These are phyloP conservation scores for Podospora sp. DNA, from an alignment of 495 filamentous ascomycete species.

Conservation along the genomic window DNA sequence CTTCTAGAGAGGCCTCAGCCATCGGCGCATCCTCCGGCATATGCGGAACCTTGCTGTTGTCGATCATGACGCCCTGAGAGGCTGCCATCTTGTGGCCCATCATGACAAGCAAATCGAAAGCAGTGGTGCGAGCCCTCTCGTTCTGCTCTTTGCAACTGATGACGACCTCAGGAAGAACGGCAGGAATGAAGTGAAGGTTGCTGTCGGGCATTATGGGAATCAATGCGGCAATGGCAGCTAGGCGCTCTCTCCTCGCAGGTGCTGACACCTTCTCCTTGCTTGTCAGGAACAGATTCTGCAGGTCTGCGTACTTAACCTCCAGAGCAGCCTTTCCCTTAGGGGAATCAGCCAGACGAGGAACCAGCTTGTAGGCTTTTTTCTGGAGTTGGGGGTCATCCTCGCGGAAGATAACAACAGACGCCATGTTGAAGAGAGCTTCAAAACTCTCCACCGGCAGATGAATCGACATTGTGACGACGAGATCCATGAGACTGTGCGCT, in stretches of 20 bases:
- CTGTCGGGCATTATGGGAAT: conserved; percentile 72
- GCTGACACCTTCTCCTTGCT: conserved; percentile 80
- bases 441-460: conserved; percentile 87
- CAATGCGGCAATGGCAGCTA: conserved; percentile 77
- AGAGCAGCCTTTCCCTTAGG: conserved; percentile 72
- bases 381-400: conserved; percentile 88
- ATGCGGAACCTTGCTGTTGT: conserved; percentile 80
- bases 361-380: conserved; percentile 98
- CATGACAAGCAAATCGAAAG: conserved; percentile 86
- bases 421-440: conserved; percentile 76
- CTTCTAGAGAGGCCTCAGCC: conserved; percentile 78
- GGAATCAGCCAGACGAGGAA: conserved; percentile 83
- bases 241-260: conserved; percentile 80
- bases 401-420: conserved; percentile 74
- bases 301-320: conserved; percentile 67
- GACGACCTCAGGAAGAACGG: conserved; percentile 88
- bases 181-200: conserved; percentile 88
- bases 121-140: conserved; percentile 83
- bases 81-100: conserved; percentile 80
- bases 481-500: conserved; percentile 91
- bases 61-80: conserved; percentile 69
- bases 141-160: conserved; percentile 96
- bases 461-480: conserved; percentile 91
- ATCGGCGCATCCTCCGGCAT: conserved; percentile 80
- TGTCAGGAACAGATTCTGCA: conserved; percentile 75